Conservation (phyloP, 768 basidiomycete species). For the Mycena maculata region DNA sequence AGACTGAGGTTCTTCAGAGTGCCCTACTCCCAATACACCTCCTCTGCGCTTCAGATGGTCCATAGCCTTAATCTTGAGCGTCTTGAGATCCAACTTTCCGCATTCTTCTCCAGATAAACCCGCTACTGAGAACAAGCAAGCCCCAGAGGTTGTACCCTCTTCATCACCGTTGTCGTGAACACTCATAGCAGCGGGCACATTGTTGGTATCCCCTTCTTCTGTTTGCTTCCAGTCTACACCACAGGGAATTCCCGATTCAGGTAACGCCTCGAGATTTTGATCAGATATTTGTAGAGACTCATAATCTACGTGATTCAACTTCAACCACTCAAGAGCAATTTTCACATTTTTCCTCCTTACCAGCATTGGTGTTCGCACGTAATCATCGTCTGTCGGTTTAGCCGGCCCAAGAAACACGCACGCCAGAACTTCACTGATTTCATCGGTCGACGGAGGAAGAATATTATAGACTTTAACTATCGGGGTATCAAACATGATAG, state of each 20-base stretch:
- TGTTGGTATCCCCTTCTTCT: neutral
- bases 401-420: slow-evolving; percentile 24
- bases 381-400: slow-evolving; percentile 30
- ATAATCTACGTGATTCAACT: slow-evolving; percentile 23
- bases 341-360: neutral
- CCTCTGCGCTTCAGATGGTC: neutral
- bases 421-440: slow-evolving; percentile 40
- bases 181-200: neutral
- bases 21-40: neutral
- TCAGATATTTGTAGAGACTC: neutral
- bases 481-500: slow-evolving; percentile 38
- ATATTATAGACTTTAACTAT: slow-evolving; percentile 36
- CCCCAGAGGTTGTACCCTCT: neutral
- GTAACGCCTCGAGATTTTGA: neutral
- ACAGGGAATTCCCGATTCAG: neutral
- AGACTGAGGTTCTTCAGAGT: neutral
- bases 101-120: neutral
- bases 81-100: neutral
- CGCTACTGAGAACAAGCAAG: neutral
- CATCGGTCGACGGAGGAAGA: slow-evolving; percentile 36
- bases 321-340: slow-evolving; percentile 21
- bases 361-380: slow-evolving; percentile 12
- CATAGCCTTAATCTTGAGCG: neutral
- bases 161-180: neutral
- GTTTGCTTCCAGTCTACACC: slow-evolving; percentile 8